phyloP scores from a whole-genome alignment of 148 eudicot species.

The Rhododendron griersonianum region DNA sequence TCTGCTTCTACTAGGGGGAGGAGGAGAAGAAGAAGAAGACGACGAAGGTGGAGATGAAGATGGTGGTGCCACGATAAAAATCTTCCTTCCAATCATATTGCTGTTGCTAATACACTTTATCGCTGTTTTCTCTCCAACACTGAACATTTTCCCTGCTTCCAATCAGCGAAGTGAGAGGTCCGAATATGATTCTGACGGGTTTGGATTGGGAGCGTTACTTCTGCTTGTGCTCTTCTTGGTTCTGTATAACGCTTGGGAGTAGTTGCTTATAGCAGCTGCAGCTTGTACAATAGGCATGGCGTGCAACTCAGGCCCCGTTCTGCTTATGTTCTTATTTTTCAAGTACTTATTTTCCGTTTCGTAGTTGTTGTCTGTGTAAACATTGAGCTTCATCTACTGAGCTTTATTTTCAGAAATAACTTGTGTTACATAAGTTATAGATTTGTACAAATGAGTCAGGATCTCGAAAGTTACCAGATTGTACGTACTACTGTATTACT shows the following conservation, averaged over 20 bases:
- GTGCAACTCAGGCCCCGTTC: not conserved
- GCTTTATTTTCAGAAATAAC: not conserved
- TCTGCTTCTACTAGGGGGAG: constrained; percentile 9
- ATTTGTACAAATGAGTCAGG: not conserved
- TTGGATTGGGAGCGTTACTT: constrained; percentile 25
- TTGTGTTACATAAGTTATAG: not conserved
- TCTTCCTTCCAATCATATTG: constrained; percentile 19
- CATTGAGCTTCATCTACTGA: not conserved
- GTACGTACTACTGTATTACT: not conserved
- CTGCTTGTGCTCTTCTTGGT: constrained; percentile 19
- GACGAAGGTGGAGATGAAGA: not conserved
- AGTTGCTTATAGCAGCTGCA: not conserved
- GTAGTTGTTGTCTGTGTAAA: not conserved
- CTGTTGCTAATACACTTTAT: constrained; percentile 17
- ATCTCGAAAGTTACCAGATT: no score
- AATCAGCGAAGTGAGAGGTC: not conserved
- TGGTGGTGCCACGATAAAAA: not conserved
- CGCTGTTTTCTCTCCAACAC: constrained; percentile 9
- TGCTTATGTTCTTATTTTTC: no score
- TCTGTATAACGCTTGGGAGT: not conserved
- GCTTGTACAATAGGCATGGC: not conserved
- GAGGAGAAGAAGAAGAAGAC: constrained; percentile 7
- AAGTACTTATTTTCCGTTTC: no score
- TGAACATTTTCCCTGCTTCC: not conserved
- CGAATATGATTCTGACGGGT: constrained; percentile 15